Evolutionary conservation across 2,329 filamentous ascomycete genomes (phyloP), one percentile per base, ranked within the genome.

Genomic region (Nothopassalora personata): DNA sequence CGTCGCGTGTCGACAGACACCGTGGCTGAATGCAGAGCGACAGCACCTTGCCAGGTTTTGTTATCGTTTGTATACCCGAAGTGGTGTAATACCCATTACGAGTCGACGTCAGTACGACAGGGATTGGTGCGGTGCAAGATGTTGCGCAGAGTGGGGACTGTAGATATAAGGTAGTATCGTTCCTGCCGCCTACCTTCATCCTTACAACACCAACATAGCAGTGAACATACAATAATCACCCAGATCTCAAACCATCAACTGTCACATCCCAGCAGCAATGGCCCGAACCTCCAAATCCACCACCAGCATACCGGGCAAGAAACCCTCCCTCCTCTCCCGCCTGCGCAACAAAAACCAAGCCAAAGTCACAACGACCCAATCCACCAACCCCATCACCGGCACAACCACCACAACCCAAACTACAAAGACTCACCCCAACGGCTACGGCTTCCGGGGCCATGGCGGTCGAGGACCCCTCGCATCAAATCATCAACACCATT

Each of bases 321-420:
- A 80, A 60, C 77, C 46, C 72, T 85, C 77, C 36, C 74, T 86
- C 50, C 80, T 84, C 75, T 80, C 79, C 54, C 79, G 81, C 56
- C 78, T 85, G 13, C 74, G 79, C 72, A 70, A 71, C 74, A 63
- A 73, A 68, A 75, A 73, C 19, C 73, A 70, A 67, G 74, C 74
- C 10, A 76, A 71, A 27, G 74, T 70, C 31, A 76, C 75, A 6
- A 80, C 78, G 45, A 64, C 59, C 2, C 75, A 76, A 27, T 76
- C 74, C 53, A 77, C 72, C 59, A 79, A 76, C 59, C 73, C 71
- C 18, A 63, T 74, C 59, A 74, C 71, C 9, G 71, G 72, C 57
- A 68, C 66, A 4, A 87, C 66, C 48, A 71, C 70, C 30, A 70
- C 67, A 1, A 72, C 70, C 5, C 61, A 66, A 15, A 72, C 65